Evolutionary conservation across 805 yeast species (phyloP), one percentile per base, ranked within the genome.

Genomic region (Candida ovalis): DNA sequence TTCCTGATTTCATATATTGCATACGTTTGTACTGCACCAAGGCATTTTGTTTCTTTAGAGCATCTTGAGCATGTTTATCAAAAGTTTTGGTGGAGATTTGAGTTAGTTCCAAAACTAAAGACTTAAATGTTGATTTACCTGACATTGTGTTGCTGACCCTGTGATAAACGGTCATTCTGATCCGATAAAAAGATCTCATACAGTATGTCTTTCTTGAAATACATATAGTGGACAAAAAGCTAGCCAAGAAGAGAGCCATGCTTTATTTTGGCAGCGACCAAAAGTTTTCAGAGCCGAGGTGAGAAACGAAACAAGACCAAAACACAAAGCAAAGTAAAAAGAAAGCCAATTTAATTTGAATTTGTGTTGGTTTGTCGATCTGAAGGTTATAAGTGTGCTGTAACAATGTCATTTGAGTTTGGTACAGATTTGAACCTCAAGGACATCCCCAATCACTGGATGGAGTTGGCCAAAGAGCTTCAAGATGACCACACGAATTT

Each of bases 11-110:
- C 35, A 74, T 59, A 33, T 71, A 60, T 45, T 74, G 79, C 56
- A 78, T 55, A 61, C 75, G 76, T 55, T 73, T 72, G 58, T 80
- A 80, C 37, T 70, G 73, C 30, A 77, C 61, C 40, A 74, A 51
- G 0, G 84, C 77, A 38, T 69, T 68, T 46, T 72, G 71, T 49
- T 72, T 76, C 51, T 75, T 74, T 6, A 67, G 18, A 15, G 73
- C 70, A 43, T 74, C 73, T 45, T 68, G 64, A 42, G 66, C 55
- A 39, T 73, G 77, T n/a, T 64, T 56, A 40, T 64, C 63, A 47
- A 64, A 67, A 1, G 76, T 56, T 40, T 66, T 69, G 18, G 60
- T 55, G 42, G 73, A 70, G 25, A 70, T 67, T 24, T 61, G 51
- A 27, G 69, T 58, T 23, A 79, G 66, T 58, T 78, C 81, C 39